Conservation (phyloP, 768 basidiomycete species). For the Pulveroboletus ravenelii region DNA sequence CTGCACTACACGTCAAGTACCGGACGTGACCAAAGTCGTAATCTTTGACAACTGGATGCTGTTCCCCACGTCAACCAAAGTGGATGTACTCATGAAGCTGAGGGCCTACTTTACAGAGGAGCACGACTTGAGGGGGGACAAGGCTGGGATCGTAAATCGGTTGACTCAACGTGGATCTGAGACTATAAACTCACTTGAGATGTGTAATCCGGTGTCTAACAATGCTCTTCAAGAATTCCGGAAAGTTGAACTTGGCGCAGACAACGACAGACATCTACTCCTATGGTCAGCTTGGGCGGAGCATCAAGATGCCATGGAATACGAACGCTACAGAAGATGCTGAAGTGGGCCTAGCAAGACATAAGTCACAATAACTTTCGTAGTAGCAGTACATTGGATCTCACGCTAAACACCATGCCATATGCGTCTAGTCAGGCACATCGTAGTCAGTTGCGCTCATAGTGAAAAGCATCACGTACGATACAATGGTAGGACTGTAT, state of each 20-base stretch:
- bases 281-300: constrained; percentile 4
- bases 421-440: constrained; percentile 49
- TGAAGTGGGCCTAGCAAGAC: constrained; percentile 50
- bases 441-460: neutral
- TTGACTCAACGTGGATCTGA: neutral
- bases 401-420: constrained; percentile 56
- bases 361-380: constrained; percentile 7
- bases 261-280: constrained; percentile 50
- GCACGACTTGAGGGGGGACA: constrained; percentile 47
- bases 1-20: constrained; percentile 46
- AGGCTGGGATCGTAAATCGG: constrained; percentile 21
- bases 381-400: neutral
- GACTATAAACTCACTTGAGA: constrained; percentile 29
- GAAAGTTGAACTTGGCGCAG: constrained; percentile 39
- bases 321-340: constrained; percentile 52
- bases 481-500: constrained; percentile 55
- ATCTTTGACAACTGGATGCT: constrained; percentile 39
- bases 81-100: neutral
- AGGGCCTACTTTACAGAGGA: constrained; percentile 43
- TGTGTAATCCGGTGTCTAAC: constrained; percentile 44
- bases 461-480: constrained; percentile 37
- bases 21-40: constrained; percentile 38
- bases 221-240: constrained; percentile 43
- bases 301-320: neutral
- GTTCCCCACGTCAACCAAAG: neutral